Percentiles rank a stretch among this genome's conserved stretches.
Evolutionary conservation across 768 basidiomycete genomes (phyloP).

Genomic region (Multifurca ochricompacta): DNA sequence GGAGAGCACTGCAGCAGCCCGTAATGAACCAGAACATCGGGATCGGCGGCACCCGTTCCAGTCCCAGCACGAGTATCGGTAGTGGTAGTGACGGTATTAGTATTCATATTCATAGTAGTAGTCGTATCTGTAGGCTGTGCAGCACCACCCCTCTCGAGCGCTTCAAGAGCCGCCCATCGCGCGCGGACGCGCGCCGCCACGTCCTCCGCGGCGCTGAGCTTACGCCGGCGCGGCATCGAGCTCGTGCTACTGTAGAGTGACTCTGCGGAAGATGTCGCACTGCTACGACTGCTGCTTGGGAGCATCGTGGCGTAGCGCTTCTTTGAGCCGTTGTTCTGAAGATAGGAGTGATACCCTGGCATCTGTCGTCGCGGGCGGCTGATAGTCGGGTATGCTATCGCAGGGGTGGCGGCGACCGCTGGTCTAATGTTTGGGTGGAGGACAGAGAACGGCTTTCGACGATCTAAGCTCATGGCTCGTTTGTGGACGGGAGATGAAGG

Average conservation of each 20-base stretch:
- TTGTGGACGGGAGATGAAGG: background rate
- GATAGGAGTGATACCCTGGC: slow-evolving; percentile 3
- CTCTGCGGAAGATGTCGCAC: slow-evolving; percentile 14
- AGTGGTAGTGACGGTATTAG: background rate
- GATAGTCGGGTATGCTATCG: background rate
- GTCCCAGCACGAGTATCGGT: background rate
- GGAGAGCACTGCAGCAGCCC: too few relatives aligned
- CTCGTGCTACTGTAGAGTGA: slow-evolving; percentile 2
- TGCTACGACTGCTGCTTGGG: slow-evolving; percentile 14
- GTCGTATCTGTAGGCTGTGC: background rate
- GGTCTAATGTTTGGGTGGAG: slow-evolving; percentile 4
- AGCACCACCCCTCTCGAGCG: slow-evolving; percentile 6
- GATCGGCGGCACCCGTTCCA: background rate
- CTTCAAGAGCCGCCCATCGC: slow-evolving; percentile 19
- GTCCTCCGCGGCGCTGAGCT: slow-evolving; percentile 19
- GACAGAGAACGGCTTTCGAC: slow-evolving; percentile 6
- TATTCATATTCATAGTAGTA: background rate
- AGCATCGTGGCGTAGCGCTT: slow-evolving; percentile 17
- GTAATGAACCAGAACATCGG: too few relatives aligned
- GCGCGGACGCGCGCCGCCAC: slow-evolving; percentile 17
- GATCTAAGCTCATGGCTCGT: slow-evolving; percentile 11
- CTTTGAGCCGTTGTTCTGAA: slow-evolving; percentile 2
- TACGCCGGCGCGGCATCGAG: slow-evolving; percentile 11
- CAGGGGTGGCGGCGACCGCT: background rate
- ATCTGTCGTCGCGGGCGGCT: slow-evolving; percentile 12